Evolutionary conservation across 2,329 filamentous ascomycete genomes (phyloP), one percentile per base, ranked within the genome.

Genomic region (Bipolaris victoriae): DNA sequence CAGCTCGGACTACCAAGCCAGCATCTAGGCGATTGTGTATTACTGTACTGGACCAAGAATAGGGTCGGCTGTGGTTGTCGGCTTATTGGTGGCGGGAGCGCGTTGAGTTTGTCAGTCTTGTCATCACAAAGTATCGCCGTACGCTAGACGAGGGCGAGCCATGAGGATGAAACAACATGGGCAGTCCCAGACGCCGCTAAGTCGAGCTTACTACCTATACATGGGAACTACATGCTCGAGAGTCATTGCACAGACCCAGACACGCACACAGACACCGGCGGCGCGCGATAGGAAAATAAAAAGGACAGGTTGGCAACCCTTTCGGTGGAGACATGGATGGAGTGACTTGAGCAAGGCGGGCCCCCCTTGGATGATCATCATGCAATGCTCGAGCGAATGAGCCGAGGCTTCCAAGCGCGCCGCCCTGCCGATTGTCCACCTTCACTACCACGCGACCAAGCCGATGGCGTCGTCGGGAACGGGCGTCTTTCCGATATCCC

Each of bases 111-210:
- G 43, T 46, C 40, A 35, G 54, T 45, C 41, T 45, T 44, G 52
- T 58, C 60, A 64, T 65, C 58, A 64, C 65, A 61, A 58, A 57
- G 52, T 49, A 35, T 41, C 41, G 48, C 50, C 45, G 48, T 45
- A 47, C 57, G 39, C 52, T 52, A 60, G 58, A 48, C 49, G 59
- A 52, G 52, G 52, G 50, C 55, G 41, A 55, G 53, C 47, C 55
- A 57, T 24, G 16, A 31, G n/a, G 29, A 57, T 65, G 64, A 62
- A 63, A 67, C 53, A 57, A 31, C 45, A 52, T 45, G 50, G 43
- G 37, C 48, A 47, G 22, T 57, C 50, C 26, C 3, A 61, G 63
- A 57, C 55, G 60, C 61, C 58, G 55, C 52, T 49, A 59, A 45
- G 33, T 18, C 41, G 41, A 20, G 22, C 7, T 36, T 15, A 44